Conservation (phyloP, 2,329 filamentous ascomycete genomes). For the Botryotinia globosa region DNA sequence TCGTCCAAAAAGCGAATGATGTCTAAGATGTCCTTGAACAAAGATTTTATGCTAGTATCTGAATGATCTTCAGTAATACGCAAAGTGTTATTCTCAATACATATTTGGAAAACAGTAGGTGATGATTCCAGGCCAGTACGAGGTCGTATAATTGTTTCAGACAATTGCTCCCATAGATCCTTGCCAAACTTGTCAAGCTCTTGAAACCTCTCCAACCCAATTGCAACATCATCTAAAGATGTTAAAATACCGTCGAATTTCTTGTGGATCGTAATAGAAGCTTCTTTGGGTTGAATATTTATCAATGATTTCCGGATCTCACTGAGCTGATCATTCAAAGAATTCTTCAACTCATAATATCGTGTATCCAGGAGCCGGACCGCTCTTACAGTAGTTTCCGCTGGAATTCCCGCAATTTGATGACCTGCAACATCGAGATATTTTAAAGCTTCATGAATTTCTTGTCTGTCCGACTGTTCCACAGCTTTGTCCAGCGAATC, state of each 20-base stretch:
- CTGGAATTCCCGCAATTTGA: slow-evolving; percentile 57
- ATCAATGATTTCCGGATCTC: slow-evolving; percentile 71
- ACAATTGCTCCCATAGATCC: slow-evolving; percentile 60
- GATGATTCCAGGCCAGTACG: slow-evolving; percentile 49
- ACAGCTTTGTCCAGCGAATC: slow-evolving; percentile 62
- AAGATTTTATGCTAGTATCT: slow-evolving; percentile 47
- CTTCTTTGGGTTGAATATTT: slow-evolving; percentile 54
- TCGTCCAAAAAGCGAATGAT: slow-evolving; percentile 52
- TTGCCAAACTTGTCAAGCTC: slow-evolving; percentile 59
- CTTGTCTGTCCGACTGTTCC: slow-evolving; percentile 50
- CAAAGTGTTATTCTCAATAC: slow-evolving; percentile 46
- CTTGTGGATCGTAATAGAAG: slow-evolving; percentile 52
- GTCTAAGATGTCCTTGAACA: slow-evolving; percentile 54
- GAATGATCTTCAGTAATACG: slow-evolving; percentile 43
- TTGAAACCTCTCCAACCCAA: slow-evolving; percentile 57
- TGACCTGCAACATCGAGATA: slow-evolving; percentile 60
- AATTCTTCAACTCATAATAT: slow-evolving; percentile 62
- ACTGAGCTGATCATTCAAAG: slow-evolving; percentile 64
- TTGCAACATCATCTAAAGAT: slow-evolving; percentile 52
- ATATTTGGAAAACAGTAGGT: slow-evolving; percentile 42
- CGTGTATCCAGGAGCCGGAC: slow-evolving; percentile 64
- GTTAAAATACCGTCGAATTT: slow-evolving; percentile 41
- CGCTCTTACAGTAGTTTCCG: slow-evolving; percentile 59
- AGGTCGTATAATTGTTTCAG: slow-evolving; percentile 58
- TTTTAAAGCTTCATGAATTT: slow-evolving; percentile 55